These are phyloP conservation scores for Auriscalpium orientale DNA, from an alignment of 768 basidiomycete species.

Conservation along the genomic window DNA sequence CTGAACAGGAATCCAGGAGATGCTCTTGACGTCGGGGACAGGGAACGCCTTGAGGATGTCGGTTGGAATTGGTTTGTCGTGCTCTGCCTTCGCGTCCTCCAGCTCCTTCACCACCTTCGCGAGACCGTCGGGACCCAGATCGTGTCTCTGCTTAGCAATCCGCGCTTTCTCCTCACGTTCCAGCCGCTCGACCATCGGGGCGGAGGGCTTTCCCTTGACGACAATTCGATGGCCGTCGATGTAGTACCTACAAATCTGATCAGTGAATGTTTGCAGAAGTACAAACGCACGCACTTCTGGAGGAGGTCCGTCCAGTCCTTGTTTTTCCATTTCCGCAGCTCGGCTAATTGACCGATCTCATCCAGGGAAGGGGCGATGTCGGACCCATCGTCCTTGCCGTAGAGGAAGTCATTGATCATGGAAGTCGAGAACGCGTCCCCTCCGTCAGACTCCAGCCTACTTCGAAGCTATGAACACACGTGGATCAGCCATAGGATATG, in stretches of 20 bases:
- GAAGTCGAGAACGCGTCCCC: constrained; percentile 71
- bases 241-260: constrained; percentile 53
- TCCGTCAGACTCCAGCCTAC: constrained; percentile 75
- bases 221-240: constrained; percentile 65
- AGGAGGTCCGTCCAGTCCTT: constrained; percentile 74
- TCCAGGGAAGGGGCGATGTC: constrained; percentile 68
- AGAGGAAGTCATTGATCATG: constrained; percentile 79
- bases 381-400: constrained; percentile 76
- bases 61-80: constrained; percentile 74
- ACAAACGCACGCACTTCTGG: constrained; percentile 40
- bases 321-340: constrained; percentile 63
- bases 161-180: constrained; percentile 77
- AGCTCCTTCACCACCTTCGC: constrained; percentile 58
- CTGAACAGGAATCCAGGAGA: constrained; percentile 84
- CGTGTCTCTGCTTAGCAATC: constrained; percentile 56
- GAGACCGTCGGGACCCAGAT: constrained; percentile 77
- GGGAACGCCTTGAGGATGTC: constrained; percentile 80
- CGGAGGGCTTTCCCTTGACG: constrained; percentile 86
- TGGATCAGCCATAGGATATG: neutral
- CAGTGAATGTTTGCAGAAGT: neutral
- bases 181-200: constrained; percentile 68
- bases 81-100: constrained; percentile 79
- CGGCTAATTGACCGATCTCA: constrained; percentile 66
- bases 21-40: constrained; percentile 84
- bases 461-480: constrained; percentile 54